A percentile compares a stretch with the other conserved stretches of the same genome.
Evolutionary conservation across 176 grass and related monocot species (phyloP).

Genomic region (Eleusine indica): DNA sequence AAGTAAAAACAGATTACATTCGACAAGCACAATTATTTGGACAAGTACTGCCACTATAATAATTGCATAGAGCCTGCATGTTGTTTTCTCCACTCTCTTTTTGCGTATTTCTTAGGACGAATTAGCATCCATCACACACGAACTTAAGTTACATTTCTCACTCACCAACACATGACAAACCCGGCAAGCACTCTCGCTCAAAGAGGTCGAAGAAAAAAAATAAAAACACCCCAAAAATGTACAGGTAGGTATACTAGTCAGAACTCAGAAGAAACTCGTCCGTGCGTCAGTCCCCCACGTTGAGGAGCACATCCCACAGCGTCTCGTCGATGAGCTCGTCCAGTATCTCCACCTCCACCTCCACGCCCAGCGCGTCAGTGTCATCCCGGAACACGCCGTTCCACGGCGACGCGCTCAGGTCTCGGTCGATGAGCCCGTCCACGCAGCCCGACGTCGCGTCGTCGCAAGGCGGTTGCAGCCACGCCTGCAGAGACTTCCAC

Average conservation of each 20-base stretch:
- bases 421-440: slow-evolving; percentile 66
- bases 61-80: background rate
- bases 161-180: slow-evolving; percentile 29
- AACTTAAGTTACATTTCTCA: slow-evolving; percentile 18
- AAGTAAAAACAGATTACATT: too few relatives aligned
- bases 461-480: slow-evolving; percentile 11
- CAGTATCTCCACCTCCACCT: too few relatives aligned
- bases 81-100: background rate
- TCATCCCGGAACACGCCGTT: slow-evolving; percentile 50
- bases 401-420: slow-evolving; percentile 69
- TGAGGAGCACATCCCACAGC: too few relatives aligned
- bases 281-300: too few relatives aligned
- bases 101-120: slow-evolving; percentile 8
- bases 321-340: too few relatives aligned
- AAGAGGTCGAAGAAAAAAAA: too few relatives aligned
- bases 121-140: slow-evolving; percentile 10
- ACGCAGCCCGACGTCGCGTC: slow-evolving; percentile 31
- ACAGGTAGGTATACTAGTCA: too few relatives aligned
- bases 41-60: too few relatives aligned
- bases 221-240: too few relatives aligned
- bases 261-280: too few relatives aligned
- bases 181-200: slow-evolving; percentile 34
- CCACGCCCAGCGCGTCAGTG: slow-evolving; percentile 48
- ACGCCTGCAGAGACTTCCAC: slow-evolving; percentile 49
- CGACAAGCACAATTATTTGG: too few relatives aligned